Base-by-base conservation (phyloP, 2,329 filamentous ascomycete species). In the Ophiostoma sp. region DNA sequence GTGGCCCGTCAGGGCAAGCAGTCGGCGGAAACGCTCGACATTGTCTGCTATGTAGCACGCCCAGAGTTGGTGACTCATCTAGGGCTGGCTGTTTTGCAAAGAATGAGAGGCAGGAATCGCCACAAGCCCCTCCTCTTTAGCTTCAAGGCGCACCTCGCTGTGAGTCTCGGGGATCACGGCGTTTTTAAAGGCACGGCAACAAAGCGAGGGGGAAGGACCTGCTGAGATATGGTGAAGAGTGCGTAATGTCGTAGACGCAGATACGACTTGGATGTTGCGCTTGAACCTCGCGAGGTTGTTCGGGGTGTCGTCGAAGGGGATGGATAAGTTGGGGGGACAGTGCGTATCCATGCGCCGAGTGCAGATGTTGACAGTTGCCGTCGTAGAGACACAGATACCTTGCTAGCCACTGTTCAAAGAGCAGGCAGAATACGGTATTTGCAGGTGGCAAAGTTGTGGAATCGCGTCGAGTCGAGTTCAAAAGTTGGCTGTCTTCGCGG, bases 21-120 rank as follows among this genome's bases (percentile, higher is more conserved):
- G 87, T 83, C 90, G 90, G 83, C 91, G 90, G 86, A 99, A 98
- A 79, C 84, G 89, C 80, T 96, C 94, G 88, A 97, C 91, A 88
- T 99, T 93, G 86, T 97, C 92, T 88, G 97, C 91, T 85, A 96
- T 90, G 80, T 94, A 98, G 80, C 88, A 92, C 86, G 93, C 94
- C 94, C 94, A 97, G 80, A 99, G 89, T 67, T 8, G 39, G 87
- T 93, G 90, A 90, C 92, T 98, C 94, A 98, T 79, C 76, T 70
- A 73, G 70, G 71, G 41, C 64, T 20, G 41, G 31, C 8, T 54
- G 44, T 44, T 41, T 31, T 8, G 35, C 27, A 31, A 31, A 15
- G n/a, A 23, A 39, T 31, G 65, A 27, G 62, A 67, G 68, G 65
- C 62, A 65, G 15, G 41, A n/a, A 68, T 67, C 35, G 57, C 69